phyloP scores from a whole-genome alignment of 768 basidiomycete species.

The Psilocybe azurescens region DNA sequence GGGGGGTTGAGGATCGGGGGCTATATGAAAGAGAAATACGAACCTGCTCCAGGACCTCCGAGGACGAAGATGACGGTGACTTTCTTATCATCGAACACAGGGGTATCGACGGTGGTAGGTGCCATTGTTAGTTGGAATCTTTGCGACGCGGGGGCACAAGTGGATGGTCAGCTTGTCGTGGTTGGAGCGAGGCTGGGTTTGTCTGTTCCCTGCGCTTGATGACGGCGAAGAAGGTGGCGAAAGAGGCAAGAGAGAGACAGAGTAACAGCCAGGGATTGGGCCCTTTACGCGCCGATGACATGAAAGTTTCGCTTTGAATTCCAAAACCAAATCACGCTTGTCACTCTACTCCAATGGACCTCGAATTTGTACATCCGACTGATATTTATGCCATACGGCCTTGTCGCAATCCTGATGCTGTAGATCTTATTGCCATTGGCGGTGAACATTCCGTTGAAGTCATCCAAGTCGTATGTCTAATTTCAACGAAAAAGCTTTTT shows the following conservation, averaged over 20 bases:
- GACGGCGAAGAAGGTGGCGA: constrained; percentile 60
- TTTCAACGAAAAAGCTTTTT: constrained; percentile 8
- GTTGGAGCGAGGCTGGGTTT: constrained; percentile 64
- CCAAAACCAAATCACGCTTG: constrained; percentile 6
- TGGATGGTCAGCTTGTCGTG: constrained; percentile 67
- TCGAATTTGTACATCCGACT: constrained; percentile 63
- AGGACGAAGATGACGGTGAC: constrained; percentile 94
- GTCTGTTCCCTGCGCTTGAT: constrained; percentile 60
- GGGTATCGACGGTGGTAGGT: constrained; percentile 24
- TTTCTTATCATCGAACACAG: constrained; percentile 70
- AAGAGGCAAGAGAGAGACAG: constrained; percentile 59
- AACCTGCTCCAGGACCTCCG: constrained; percentile 96
- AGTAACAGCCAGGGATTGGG: constrained; percentile 72
- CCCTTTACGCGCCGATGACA: constrained; percentile 35
- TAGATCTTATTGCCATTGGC: constrained; percentile 75
- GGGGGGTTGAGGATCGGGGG: constrained; percentile 1
- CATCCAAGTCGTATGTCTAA: constrained; percentile 59
- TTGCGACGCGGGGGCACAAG: constrained; percentile 66
- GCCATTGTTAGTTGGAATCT: constrained; percentile 17
- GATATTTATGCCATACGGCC: constrained; percentile 67
- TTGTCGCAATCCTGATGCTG: constrained; percentile 65
- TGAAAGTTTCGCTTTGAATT: constrained; percentile 16
- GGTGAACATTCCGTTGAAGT: constrained; percentile 77
- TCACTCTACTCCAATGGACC: constrained; percentile 48
- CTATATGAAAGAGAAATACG: constrained; percentile 11